Base-by-base conservation (phyloP, 106 monocot genomes). In the Allium sativum region DNA sequence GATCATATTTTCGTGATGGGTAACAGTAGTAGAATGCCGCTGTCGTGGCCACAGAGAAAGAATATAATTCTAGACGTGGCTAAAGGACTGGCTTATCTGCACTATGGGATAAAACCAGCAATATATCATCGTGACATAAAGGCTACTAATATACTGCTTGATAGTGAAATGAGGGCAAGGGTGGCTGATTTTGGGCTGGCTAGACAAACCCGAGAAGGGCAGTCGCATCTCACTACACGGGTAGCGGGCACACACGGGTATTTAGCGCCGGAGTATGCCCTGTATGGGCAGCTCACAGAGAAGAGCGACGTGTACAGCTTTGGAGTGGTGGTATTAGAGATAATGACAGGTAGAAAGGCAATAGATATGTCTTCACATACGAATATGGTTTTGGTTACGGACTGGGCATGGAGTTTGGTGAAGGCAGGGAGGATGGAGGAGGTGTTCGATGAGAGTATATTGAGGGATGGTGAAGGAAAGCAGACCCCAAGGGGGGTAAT, bases 281-380 rank as follows among this genome's bases (percentile, higher is more conserved):
- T 94, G 40, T 94, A 89, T 54, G 93, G 93, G 42, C 93, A 94
- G 76, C 72, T 94, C 44, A 94, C 93, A 6, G 94, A 89, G 76
- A 94, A 86, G 72, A 94, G 94, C 71, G 94, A 94, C 40, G 94
- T 94, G 7, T 94, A 94, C 59, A 90, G 94, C 81, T 94, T 94
- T 44, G 87, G 87, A 15, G 80, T 88, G 21, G 57, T 83, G 12
- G 43, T 88, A 48, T 55, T 88, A 15, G 87, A 88, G 83, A 67
- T 83, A 22, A 89, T 94, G 93, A 83, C 83, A 51, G 93, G 93
- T 11, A 58, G 82, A 44, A 78, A 68, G 62, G 93, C 86, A 9
- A 62, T 94, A 52, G 89, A 94, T 68, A 76, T 60, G 71, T 65
- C 81, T 15, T 64, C 66, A 6, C 40, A 74, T 0, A 68, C 76